Evolutionary conservation across 306 rosid species (phyloP), one percentile per base, ranked within the genome.

Genomic region (Spatholobus suberectus): DNA sequence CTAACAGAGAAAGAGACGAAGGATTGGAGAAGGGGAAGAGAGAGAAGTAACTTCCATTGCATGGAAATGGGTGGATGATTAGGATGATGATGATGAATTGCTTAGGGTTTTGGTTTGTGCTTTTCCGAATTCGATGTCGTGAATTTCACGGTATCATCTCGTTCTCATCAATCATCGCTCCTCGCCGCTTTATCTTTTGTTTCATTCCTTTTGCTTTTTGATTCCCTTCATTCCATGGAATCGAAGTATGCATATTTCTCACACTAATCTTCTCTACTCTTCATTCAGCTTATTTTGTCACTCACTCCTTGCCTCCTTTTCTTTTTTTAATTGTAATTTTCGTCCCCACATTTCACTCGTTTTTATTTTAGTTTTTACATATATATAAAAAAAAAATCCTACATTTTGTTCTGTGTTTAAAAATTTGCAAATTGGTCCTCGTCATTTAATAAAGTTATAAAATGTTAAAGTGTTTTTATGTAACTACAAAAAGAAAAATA

Each of bases 1-100:
- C 77, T 63, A n/a, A 72, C 71, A n/a, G 18, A 29, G 41, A 62
- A 20, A 20, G 37, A 8, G 49, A 32, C 13, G 62, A 43, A 14
- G 51, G 49, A 61, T 67, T 38, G 86, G 62, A 34, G 85, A 55
- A 18, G 35, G 57, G 43, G 51, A 43, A 55, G 82, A 70, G 52
- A 83, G 49, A 21, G 62, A 70, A 49, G 63, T 62, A 69, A 63
- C 52, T 32, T 81, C 86, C 89, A 86, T 86, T 74, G 73, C 54
- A 32, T 14, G 20, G 43, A 44, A 24, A 34, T 17, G 4, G 44
- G 18, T 59, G 1, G 65, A 23, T 57, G 34, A 55, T 8, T n/a
- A n/a, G n/a, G n/a, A n/a, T 1, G 14, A 38, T 7, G 34, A 55
- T 8, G 37, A 41, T 4, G 44, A 54, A 17, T 8, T 46, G 10